These are phyloP conservation scores for Articulospora tetracladia DNA, from an alignment of 495 filamentous ascomycete species.

Conservation along the genomic window DNA sequence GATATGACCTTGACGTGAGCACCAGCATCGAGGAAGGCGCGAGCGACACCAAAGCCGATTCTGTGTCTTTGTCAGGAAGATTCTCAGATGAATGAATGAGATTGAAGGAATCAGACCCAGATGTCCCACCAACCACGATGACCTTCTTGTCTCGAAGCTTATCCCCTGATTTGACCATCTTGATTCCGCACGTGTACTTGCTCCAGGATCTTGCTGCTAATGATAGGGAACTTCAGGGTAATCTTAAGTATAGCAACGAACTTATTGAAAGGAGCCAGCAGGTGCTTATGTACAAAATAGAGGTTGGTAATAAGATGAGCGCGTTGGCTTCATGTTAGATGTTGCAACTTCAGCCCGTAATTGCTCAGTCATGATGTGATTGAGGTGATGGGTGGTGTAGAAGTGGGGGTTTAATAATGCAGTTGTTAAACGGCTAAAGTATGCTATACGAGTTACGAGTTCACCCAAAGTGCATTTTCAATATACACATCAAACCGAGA, in stretches of 20 bases:
- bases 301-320: too few relatives aligned
- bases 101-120: slow-evolving; percentile 25
- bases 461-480: neutral
- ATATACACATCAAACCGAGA: neutral
- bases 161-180: slow-evolving; percentile 27
- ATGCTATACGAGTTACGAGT: neutral
- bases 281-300: too few relatives aligned
- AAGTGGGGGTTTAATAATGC: neutral
- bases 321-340: too few relatives aligned
- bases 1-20: slow-evolving; percentile 45
- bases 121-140: slow-evolving; percentile 34
- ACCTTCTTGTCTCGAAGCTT: slow-evolving; percentile 32
- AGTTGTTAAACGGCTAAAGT: neutral
- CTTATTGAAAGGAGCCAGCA: too few relatives aligned
- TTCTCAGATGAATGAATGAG: too few relatives aligned
- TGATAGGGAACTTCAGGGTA: too few relatives aligned
- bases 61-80: slow-evolving; percentile 21
- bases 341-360: neutral
- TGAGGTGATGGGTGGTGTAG: neutral
- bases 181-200: neutral
- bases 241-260: too few relatives aligned
- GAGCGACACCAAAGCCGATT: slow-evolving; percentile 48
- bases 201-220: too few relatives aligned
- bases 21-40: slow-evolving; percentile 39
- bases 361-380: neutral